Evolutionary conservation across 768 basidiomycete genomes (phyloP), one percentile per base, ranked within the genome.

Genomic region (Xerocomellus intermedius): DNA sequence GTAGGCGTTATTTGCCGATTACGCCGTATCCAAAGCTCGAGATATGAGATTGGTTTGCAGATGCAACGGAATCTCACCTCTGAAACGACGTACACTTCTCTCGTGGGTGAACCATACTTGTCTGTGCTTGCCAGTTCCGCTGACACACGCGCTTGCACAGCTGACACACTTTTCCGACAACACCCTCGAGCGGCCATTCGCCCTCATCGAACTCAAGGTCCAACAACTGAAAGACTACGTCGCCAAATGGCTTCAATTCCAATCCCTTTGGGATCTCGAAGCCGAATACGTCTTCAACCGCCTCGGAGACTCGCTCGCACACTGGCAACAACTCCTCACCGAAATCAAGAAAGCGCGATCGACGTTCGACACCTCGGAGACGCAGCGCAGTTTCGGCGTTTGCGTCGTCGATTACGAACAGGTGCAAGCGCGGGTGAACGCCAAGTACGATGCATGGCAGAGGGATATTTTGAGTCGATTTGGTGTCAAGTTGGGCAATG

Each of bases 371-470:
- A 98, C 93, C 19, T 90, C 92, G 26, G 97, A 97, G 64, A 95
- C 92, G 9, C 86, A 89, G 64, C 92, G 89, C 60, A 83, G 83
- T 44, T 97, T 98, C 67, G 94, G 95, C 1, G 90, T 95, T 10
- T 94, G 92, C 66, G 83, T 95, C 42, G 88, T 99, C 64, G 92
- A 98, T 73, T 99, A 98, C 72, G 96, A 98, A 71, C 95, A 96
- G 71, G 97, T 98, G 26, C 97, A 99, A 73, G 83, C 91, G 42
- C 83, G 95, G 61, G 97, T 99, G 65, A 98, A 98, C 71, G 93
- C 95, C 56, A 98, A 98, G 76, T 99, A 99, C 70, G 97, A 98
- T 69, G 78, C 92, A 19, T 98, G 97, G 96, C 96, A 98, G 77
- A 80, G 89, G 57, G 97, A 99, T 63, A 93, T 99, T 56, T 77